phyloP scores from a whole-genome alignment of 192 early-diverging fungal species.

The Borealophlyctis nickersoniae region DNA sequence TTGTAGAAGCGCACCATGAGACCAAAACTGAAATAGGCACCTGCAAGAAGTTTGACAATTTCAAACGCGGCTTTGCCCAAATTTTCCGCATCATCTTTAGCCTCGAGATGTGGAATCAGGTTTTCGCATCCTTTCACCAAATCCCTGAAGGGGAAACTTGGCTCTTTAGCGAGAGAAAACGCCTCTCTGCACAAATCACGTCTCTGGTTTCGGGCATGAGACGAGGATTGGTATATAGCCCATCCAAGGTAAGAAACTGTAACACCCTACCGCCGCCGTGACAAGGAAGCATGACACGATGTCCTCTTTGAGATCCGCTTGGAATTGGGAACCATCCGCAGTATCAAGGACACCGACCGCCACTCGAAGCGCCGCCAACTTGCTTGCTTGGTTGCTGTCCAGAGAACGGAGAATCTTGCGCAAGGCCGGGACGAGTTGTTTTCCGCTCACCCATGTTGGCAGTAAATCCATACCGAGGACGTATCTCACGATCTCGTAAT shows the following conservation, averaged over 20 bases:
- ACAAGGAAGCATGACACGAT: slow-evolving; percentile 19
- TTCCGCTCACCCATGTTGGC: neutral
- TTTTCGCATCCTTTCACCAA: neutral
- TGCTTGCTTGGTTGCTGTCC: neutral
- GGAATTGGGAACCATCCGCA: too few species aligned
- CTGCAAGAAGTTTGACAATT: neutral
- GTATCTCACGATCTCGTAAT: slow-evolving; percentile 40
- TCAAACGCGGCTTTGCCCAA: neutral
- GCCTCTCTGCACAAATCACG: too few species aligned
- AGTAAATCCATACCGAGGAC: slow-evolving; percentile 39
- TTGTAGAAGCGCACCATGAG: too few species aligned
- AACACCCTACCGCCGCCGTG: slow-evolving; percentile 3
- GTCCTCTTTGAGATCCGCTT: slow-evolving; percentile 13
- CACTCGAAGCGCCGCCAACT: slow-evolving; percentile 13
- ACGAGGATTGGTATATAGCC: neutral
- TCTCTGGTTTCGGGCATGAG: too few species aligned
- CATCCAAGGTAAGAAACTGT: neutral
- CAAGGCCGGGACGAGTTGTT: slow-evolving; percentile 10
- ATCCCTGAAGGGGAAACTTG: slow-evolving; percentile 1
- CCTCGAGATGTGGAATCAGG: slow-evolving; percentile 2
- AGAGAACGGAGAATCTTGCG: slow-evolving; percentile 1
- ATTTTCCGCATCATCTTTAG: too few species aligned
- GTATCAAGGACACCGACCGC: too few species aligned
- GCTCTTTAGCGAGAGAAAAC: neutral
- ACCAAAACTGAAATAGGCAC: too few species aligned